Conservation (phyloP, 768 basidiomycete species). For the Hericium coralloides region DNA sequence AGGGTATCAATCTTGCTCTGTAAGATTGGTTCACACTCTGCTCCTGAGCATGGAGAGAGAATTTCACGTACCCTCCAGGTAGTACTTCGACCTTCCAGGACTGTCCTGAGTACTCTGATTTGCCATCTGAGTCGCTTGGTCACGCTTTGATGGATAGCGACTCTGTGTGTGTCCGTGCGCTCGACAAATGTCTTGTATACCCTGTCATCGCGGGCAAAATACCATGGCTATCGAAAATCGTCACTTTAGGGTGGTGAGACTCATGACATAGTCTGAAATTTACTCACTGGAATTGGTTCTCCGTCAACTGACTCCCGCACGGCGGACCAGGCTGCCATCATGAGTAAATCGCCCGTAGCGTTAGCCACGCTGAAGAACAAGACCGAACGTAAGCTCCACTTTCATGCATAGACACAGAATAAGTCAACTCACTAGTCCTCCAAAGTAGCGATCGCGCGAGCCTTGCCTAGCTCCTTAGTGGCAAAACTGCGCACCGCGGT, state of each 20-base stretch:
- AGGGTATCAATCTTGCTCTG: constrained; percentile 61
- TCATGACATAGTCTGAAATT: too few species aligned
- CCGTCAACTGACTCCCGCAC: constrained; percentile 49
- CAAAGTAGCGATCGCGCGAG: constrained; percentile 66
- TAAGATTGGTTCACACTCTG: background rate
- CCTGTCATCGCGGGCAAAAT: constrained; percentile 90
- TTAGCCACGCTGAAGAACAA: constrained; percentile 60
- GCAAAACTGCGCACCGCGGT: constrained; percentile 79
- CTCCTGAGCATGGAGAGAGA: background rate
- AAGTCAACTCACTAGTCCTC: constrained; percentile 75
- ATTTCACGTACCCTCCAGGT: constrained; percentile 12
- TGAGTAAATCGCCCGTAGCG: constrained; percentile 74
- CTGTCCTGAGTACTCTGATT: constrained; percentile 23
- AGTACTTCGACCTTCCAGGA: constrained; percentile 8
- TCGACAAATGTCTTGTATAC: constrained; percentile 62
- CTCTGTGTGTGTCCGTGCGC: constrained; percentile 27
- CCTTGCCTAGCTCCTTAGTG: constrained; percentile 76
- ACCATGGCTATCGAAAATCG: constrained; percentile 51
- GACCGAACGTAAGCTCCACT: background rate
- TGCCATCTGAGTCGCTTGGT: constrained; percentile 54
- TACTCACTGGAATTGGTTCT: constrained; percentile 64
- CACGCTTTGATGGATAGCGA: constrained; percentile 30
- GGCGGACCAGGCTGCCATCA: constrained; percentile 76
- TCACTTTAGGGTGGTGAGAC: too few species aligned
- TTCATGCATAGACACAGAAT: background rate